A percentile compares a stretch with the other conserved stretches of the same genome.
Conservation (phyloP, 148 eudicot species). For the Camellia sinensis region DNA sequence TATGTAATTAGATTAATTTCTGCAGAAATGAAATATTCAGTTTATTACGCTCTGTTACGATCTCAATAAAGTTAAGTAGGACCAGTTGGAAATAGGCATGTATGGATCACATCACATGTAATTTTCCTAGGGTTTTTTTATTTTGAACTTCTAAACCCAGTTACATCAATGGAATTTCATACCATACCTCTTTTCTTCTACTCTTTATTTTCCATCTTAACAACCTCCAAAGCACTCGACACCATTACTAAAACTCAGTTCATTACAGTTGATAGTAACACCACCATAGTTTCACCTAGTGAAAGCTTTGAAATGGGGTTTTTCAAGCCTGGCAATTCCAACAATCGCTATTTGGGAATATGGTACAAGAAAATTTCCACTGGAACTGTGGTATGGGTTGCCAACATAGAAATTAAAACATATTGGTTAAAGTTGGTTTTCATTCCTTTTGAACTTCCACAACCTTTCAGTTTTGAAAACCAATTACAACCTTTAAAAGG, state of each 20-base stretch:
- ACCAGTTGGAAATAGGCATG: no score
- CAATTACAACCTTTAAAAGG: no score
- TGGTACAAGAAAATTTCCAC: constrained; percentile 17
- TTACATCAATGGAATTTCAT: not conserved
- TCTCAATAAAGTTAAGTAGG: no score
- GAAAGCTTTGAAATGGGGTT: constrained; percentile 16
- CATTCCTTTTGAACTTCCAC: no score
- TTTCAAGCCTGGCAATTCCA: constrained; percentile 14
- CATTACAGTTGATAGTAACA: constrained; percentile 9
- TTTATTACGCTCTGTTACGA: no score
- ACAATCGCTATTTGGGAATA: constrained; percentile 17
- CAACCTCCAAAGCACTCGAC: not conserved
- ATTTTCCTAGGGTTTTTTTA: no score
- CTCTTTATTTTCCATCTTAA: not conserved
- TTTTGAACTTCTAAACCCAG: not conserved
- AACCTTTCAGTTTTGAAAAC: no score
- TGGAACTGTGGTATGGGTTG: constrained; percentile 17
- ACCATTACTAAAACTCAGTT: constrained; percentile 3
- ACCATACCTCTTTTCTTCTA: not conserved
- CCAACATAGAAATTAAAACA: constrained; percentile 18
- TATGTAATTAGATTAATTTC: no score
- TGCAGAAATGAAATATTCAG: no score
- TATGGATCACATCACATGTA: no score
- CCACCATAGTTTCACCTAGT: constrained; percentile 6
- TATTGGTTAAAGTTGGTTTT: no score